Percentiles rank a stretch among this genome's conserved stretches.
phyloP scores from a whole-genome alignment of 2,329 filamentous ascomycete genomes.

The Sporothrix globosa region DNA sequence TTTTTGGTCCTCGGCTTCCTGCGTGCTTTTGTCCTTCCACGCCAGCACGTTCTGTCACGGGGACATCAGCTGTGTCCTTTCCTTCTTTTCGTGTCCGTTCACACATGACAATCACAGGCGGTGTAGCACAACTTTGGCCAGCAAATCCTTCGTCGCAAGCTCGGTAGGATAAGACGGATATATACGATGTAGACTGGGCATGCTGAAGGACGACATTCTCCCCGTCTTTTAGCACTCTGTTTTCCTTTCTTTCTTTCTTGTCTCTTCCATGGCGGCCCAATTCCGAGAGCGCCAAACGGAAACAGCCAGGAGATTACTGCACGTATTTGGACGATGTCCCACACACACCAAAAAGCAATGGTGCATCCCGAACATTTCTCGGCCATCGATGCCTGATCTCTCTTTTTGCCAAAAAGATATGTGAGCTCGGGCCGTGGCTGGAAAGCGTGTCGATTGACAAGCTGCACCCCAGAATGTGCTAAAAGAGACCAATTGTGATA shows the following conservation, averaged over 20 bases:
- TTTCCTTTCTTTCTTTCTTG: background rate
- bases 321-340: too few relatives aligned
- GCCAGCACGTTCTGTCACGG: background rate
- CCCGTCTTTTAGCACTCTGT: background rate
- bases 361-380: slow-evolving; percentile 6
- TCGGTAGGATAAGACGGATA: background rate
- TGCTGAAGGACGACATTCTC: slow-evolving; percentile 3
- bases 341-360: background rate
- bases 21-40: background rate
- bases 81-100: background rate
- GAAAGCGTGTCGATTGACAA: background rate
- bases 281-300: background rate
- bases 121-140: slow-evolving; percentile 11
- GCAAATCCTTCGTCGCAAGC: slow-evolving; percentile 17
- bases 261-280: background rate
- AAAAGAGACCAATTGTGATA: background rate
- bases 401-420: too few relatives aligned
- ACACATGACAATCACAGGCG: background rate
- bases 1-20: background rate
- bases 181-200: background rate
- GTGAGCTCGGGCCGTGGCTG: too few relatives aligned
- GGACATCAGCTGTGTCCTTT: background rate
- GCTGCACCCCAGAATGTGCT: slow-evolving; percentile 13
- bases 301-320: background rate
- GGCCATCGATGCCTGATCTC: slow-evolving; percentile 14